Evolutionary conservation across 371 early-diverging fungal species (phyloP), one percentile per base, ranked within the genome.

Genomic region (Haplosporangium sp.): DNA sequence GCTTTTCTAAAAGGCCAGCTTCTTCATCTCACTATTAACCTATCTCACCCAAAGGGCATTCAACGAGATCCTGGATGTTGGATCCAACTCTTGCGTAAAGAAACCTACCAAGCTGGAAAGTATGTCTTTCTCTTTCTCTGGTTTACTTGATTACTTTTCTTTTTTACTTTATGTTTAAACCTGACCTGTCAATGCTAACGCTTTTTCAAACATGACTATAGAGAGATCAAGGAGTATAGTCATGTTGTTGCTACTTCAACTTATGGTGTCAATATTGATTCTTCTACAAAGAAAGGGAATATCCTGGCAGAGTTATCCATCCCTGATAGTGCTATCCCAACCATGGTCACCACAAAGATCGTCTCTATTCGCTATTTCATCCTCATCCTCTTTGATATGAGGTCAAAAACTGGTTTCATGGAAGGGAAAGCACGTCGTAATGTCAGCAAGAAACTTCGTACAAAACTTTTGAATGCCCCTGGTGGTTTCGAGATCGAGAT

Each of bases 11-110:
- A 65, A 11, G 71, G 78, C 0, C 67, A 78, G 13, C 4, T 13
- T 3, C 57, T 78, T 20, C 20, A 52, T 0, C 19, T 73, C 0
- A 48, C 56, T 0, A 62, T 78, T 6, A 67, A 70, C 2, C 60
- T 78, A 4, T 13, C 53, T 6, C 67, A 69, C 20, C 70, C 78
- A 38, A 42, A 40, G 20, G 38, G 27, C 8, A 50, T 73, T 17
- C 63, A 58, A 5, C 69, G 78, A 6, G 64, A 73, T 38, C 74
- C 78, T 0, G 78, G 70, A 2, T 78, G 78, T 44, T 78, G 78
- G 78, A 55, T 78, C n/a, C 73, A 78, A 45, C 65, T 78, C 45
- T 20, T 78, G 35, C 73, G 78, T n/a, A 72, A 73, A 37, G 78
- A 78, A 35, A 42, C 34, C 11, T 78, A 67, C 37, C 37, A 39